phyloP scores from a whole-genome alignment of 1,284 basidiomycete genomes.

The Naganishia liquefaciens region DNA sequence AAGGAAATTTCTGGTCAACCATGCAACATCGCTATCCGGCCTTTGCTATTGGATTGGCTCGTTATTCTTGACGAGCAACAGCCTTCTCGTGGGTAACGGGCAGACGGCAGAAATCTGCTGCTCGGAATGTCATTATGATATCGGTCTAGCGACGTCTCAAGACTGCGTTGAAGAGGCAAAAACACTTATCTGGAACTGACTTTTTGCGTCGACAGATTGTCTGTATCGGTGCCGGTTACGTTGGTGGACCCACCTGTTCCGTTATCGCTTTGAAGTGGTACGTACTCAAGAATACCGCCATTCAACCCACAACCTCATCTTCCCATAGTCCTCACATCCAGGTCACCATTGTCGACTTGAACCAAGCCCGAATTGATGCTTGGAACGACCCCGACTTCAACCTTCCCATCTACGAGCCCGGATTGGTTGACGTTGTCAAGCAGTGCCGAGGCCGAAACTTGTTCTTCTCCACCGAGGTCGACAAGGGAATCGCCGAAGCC shows the following conservation, averaged over 20 bases:
- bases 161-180: not conserved
- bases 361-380: slow-evolving; percentile 88
- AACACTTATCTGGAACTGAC: not conserved
- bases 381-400: slow-evolving; percentile 69
- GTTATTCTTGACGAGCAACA: not conserved
- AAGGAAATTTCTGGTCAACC: not conserved
- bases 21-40: not conserved
- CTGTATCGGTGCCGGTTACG: slow-evolving; percentile 62
- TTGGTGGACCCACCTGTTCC: slow-evolving; percentile 92
- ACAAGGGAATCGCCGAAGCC: slow-evolving; percentile 87
- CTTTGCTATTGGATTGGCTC: too few species aligned
- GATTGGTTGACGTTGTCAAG: slow-evolving; percentile 89
- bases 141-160: not conserved
- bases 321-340: slow-evolving; percentile 70
- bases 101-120: not conserved
- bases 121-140: not conserved
- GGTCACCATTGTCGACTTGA: slow-evolving; percentile 97
- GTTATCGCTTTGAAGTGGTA: slow-evolving; percentile 61
- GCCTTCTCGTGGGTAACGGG: not conserved
- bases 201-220: slow-evolving; percentile 22
- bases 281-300: slow-evolving; percentile 1
- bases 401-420: slow-evolving; percentile 87
- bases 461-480: slow-evolving; percentile 95
- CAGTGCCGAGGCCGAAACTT: slow-evolving; percentile 87
- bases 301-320: not conserved